Conservation (phyloP, 169 alveolate species). For the Cryptosporidium sp. region DNA sequence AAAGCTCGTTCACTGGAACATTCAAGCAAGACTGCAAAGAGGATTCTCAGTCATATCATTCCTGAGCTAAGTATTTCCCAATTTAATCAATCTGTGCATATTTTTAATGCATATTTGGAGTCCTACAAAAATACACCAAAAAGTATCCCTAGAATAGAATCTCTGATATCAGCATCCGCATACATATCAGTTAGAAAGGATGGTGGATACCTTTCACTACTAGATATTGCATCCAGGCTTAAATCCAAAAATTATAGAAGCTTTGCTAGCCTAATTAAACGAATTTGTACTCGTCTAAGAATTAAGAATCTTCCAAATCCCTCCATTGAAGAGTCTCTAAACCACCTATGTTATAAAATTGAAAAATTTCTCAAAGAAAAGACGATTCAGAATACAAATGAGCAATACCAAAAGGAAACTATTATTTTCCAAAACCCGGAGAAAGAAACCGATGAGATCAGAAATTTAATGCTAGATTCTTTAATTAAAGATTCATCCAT, state of each 20-base stretch:
- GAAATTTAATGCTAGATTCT: constrained; percentile 1
- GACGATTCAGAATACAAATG: neutral
- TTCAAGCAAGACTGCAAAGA: constrained; percentile 19
- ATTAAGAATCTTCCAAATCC: constrained; percentile 25
- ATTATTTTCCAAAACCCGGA: neutral
- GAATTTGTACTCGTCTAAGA: constrained; percentile 23
- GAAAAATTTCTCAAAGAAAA: constrained; percentile 19
- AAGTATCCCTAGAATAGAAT: constrained; percentile 5
- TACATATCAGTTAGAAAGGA: constrained; percentile 47
- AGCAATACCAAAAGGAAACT: neutral
- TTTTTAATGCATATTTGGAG: constrained; percentile 30
- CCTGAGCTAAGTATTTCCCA: constrained; percentile 52
- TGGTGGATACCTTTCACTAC: constrained; percentile 46
- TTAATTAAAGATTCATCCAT: neutral
- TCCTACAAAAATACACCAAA: constrained; percentile 23
- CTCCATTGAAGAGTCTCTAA: constrained; percentile 25
- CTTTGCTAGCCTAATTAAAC: constrained; percentile 42
- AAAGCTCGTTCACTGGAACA: constrained; percentile 28
- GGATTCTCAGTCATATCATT: neutral
- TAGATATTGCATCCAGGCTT: constrained; percentile 16
- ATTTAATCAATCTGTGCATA: constrained; percentile 20
- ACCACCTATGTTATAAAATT: neutral
- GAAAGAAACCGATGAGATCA: neutral
- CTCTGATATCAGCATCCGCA: constrained; percentile 27
- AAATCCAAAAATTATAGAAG: constrained; percentile 20